These are phyloP conservation scores for Rhizopogon vesiculosus DNA, from an alignment of 768 basidiomycete genomes.

Conservation along the genomic window DNA sequence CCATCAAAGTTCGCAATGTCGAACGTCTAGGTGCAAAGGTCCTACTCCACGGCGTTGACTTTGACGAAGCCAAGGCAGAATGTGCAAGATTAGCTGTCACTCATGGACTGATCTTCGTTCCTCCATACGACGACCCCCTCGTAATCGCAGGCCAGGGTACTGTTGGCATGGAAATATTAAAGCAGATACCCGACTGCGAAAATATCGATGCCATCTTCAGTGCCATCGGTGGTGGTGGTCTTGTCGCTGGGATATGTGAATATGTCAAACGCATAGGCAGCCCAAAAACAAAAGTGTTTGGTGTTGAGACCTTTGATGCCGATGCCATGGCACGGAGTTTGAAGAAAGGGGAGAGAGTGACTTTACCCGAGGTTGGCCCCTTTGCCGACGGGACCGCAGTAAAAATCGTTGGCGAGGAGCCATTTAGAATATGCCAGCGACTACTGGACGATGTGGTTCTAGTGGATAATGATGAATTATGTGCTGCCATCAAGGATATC, in stretches of 20 bases:
- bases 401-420: conserved; percentile 90
- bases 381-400: conserved; percentile 99
- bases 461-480: conserved; percentile 93
- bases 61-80: conserved; percentile 94
- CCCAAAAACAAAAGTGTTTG: conserved; percentile 76
- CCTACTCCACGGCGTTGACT: conserved; percentile 86
- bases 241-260: conserved; percentile 84
- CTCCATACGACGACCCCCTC: conserved; percentile 95
- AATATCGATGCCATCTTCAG: conserved; percentile 81
- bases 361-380: conserved; percentile 85
- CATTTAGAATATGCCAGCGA: conserved; percentile 87
- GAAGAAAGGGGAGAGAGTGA: conserved; percentile 74
- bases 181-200: conserved; percentile 77
- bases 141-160: conserved; percentile 98
- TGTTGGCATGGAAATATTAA: conserved; percentile 89
- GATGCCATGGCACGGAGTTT: conserved; percentile 91
- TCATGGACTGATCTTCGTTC: conserved; percentile 85
- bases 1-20: conserved; percentile 95
- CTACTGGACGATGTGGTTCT: conserved; percentile 79
- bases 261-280: conserved; percentile 92
- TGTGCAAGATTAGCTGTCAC: conserved; percentile 77
- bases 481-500: conserved; percentile 97
- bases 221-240: conserved; percentile 91
- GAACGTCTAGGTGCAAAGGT: conserved; percentile 94
- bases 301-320: conserved; percentile 93